Conservation (phyloP, 805 yeast species). For the Saturnispora silvae region DNA sequence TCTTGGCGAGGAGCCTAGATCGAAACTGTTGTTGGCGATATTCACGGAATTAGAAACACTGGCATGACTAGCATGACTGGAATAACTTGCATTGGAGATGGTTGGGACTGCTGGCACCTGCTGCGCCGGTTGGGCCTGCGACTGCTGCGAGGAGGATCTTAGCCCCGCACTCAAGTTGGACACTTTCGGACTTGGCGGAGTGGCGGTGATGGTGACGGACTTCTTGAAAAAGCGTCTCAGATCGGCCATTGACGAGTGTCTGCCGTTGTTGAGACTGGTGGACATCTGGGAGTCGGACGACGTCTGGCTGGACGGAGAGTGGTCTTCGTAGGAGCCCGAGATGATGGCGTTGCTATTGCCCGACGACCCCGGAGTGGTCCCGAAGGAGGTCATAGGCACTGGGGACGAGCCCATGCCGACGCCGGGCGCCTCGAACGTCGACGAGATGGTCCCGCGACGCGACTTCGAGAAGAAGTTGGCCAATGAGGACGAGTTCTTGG, state of each 20-base stretch:
- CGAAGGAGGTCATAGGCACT: conserved; percentile 7
- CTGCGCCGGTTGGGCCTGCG: conserved; percentile 4
- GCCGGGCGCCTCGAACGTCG: conserved; percentile 10
- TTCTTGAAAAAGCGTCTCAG: conserved; percentile 62
- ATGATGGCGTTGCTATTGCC: neutral
- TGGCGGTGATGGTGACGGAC: conserved; percentile 18
- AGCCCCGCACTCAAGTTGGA: conserved; percentile 28
- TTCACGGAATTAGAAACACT: conserved; percentile 3
- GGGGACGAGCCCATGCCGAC: conserved; percentile 25
- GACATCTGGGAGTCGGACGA: conserved; percentile 19
- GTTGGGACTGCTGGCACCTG: conserved; percentile 8
- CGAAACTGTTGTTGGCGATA: conserved; percentile 10
- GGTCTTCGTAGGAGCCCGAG: conserved; percentile 8
- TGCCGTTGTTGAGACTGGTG: conserved; percentile 28
- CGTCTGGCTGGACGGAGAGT: conserved; percentile 25
- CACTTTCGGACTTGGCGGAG: conserved; percentile 20
- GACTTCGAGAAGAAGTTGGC: conserved; percentile 41
- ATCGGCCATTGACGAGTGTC: conserved; percentile 74
- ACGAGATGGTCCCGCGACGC: conserved; percentile 26
- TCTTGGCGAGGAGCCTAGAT: conserved; percentile 10
- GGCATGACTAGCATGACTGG: conserved; percentile 10
- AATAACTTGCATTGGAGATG: conserved; percentile 11
- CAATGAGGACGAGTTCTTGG: conserved; percentile 36
- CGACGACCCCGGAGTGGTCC: conserved; percentile 8
- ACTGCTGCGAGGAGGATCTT: conserved; percentile 17